Percentiles rank a stretch among this genome's conserved stretches.
phyloP scores from a whole-genome alignment of 2,329 filamentous ascomycete species.

The Venturia oleaginea region DNA sequence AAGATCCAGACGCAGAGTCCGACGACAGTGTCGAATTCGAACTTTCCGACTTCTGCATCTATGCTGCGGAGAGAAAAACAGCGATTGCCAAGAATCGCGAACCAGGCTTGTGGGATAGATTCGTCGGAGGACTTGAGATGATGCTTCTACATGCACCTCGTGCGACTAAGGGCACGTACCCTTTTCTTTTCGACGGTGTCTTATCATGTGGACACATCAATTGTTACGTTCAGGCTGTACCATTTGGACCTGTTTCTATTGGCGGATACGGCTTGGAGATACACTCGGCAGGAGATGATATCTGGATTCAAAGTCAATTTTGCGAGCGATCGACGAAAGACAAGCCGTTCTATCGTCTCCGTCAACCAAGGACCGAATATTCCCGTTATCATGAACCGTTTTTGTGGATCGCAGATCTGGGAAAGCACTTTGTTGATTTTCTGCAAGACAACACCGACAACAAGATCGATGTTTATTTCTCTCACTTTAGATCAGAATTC shows the following conservation, averaged over 20 bases:
- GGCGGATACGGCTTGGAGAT: conserved; percentile 4
- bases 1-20: not conserved
- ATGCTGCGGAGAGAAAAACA: not conserved
- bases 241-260: conserved; percentile 6
- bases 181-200: conserved; percentile 23
- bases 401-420: conserved; percentile 60
- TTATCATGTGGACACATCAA: not conserved
- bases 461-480: conserved; percentile 35
- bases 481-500: conserved; percentile 52
- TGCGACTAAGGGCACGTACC: conserved; percentile 16
- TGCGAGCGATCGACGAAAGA: conserved; percentile 25
- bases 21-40: not conserved
- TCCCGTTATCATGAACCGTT: conserved; percentile 53
- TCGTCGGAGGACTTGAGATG: conserved; percentile 16
- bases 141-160: conserved; percentile 20
- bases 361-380: conserved; percentile 51
- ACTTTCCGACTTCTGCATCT: not conserved
- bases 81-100: not conserved
- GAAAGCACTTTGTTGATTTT: conserved; percentile 65
- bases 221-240: not conserved
- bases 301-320: conserved; percentile 34
- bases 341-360: conserved; percentile 53
- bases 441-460: conserved; percentile 28
- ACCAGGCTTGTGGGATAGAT: not conserved
- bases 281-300: conserved; percentile 46